These are phyloP conservation scores for Claviceps sp. DNA, from an alignment of 2,329 filamentous ascomycete genomes.

Conservation along the genomic window DNA sequence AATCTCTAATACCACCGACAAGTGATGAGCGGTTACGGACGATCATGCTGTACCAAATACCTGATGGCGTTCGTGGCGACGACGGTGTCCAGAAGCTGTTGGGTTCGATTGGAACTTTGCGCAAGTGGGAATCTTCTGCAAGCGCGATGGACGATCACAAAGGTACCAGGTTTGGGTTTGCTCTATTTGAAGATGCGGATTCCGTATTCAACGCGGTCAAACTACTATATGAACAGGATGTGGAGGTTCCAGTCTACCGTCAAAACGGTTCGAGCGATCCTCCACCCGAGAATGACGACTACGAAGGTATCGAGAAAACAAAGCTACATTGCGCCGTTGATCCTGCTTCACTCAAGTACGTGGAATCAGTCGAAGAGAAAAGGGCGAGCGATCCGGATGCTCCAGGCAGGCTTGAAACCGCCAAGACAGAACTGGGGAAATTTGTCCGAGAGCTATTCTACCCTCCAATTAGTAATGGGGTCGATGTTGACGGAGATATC, in stretches of 20 bases:
- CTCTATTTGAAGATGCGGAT: constrained; percentile 85
- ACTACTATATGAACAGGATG: constrained; percentile 66
- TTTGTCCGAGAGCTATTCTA: constrained; percentile 62
- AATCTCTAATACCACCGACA: constrained; percentile 67
- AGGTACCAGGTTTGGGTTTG: constrained; percentile 82
- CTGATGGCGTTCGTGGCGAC: constrained; percentile 63
- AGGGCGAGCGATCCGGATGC: constrained; percentile 49
- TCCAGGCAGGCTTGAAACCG: constrained; percentile 56
- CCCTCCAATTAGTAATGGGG: constrained; percentile 33
- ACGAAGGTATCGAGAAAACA: constrained; percentile 51
- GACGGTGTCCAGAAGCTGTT: constrained; percentile 69
- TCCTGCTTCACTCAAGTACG: constrained; percentile 66
- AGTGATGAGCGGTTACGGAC: constrained; percentile 85
- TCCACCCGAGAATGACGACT: constrained; percentile 29
- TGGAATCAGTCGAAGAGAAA: constrained; percentile 65
- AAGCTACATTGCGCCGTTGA: constrained; percentile 66
- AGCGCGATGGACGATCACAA: constrained; percentile 53
- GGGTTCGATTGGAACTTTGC: constrained; percentile 60
- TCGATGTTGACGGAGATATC: constrained; percentile 54
- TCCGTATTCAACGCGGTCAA: constrained; percentile 76
- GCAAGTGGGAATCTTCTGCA: constrained; percentile 71
- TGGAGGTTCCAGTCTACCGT: constrained; percentile 71
- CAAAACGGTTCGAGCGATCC: constrained; percentile 39
- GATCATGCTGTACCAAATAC: constrained; percentile 79
- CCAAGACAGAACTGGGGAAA: constrained; percentile 52